phyloP scores from a whole-genome alignment of 2,329 filamentous ascomycete genomes.

The Fusarium haematococcum region DNA sequence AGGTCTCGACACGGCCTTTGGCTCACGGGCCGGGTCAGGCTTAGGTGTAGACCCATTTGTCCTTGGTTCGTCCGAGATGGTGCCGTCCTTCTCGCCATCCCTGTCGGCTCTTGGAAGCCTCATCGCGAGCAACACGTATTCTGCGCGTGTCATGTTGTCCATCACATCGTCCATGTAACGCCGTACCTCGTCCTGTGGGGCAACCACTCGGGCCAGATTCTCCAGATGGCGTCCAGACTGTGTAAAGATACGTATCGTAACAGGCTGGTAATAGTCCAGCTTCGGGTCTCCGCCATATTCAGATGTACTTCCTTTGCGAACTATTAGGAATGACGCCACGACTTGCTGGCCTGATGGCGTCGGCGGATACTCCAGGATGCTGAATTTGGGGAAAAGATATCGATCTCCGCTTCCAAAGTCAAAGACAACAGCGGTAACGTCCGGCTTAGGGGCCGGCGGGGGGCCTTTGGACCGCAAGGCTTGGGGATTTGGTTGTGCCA shows the following conservation, averaged over 20 bases:
- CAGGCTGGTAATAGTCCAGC: slow-evolving; percentile 81
- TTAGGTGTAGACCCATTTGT: slow-evolving; percentile 48
- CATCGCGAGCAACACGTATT: slow-evolving; percentile 76
- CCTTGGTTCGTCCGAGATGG: slow-evolving; percentile 46
- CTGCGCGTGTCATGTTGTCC: slow-evolving; percentile 75
- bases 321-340: slow-evolving; percentile 81
- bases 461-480: slow-evolving; percentile 71
- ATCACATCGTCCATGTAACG: slow-evolving; percentile 78
- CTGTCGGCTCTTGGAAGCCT: slow-evolving; percentile 63
- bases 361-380: slow-evolving; percentile 76
- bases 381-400: slow-evolving; percentile 83
- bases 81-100: slow-evolving; percentile 48
- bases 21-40: slow-evolving; percentile 43
- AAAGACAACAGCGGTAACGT: slow-evolving; percentile 75
- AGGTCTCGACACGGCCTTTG: slow-evolving; percentile 39
- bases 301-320: slow-evolving; percentile 76
- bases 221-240: slow-evolving; percentile 69
- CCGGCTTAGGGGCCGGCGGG: slow-evolving; percentile 64
- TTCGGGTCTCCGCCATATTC: slow-evolving; percentile 73
- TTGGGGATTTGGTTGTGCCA: slow-evolving; percentile 57
- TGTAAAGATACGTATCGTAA: slow-evolving; percentile 71
- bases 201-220: slow-evolving; percentile 70
- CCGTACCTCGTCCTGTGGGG: slow-evolving; percentile 71
- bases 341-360: slow-evolving; percentile 66
- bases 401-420: slow-evolving; percentile 81